phyloP scores from a whole-genome alignment of 139 green algal genomes.

The Micractinium conductrix region DNA sequence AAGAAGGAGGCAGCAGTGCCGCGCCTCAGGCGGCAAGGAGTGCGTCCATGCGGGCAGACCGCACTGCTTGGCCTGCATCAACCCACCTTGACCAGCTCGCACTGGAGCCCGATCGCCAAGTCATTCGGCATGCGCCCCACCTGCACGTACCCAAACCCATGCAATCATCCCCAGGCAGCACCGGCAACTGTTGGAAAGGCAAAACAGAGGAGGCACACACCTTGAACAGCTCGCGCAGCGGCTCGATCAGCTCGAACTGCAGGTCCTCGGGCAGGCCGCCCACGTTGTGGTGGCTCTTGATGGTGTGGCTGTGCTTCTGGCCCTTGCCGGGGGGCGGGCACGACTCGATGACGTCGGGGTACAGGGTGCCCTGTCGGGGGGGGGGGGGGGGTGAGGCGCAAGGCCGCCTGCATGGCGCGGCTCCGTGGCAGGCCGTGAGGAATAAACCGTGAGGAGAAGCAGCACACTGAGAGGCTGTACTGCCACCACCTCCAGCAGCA shows the following conservation, averaged over 20 bases:
- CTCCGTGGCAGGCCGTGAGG: no score
- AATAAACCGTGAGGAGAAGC: neutral
- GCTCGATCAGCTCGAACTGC: slow-evolving; percentile 97
- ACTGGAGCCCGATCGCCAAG: slow-evolving; percentile 96
- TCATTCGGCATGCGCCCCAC: slow-evolving; percentile 98
- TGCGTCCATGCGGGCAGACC: no score
- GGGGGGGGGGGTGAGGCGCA: no score
- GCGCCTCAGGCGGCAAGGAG: neutral
- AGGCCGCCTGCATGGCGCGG: no score
- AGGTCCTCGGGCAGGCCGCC: slow-evolving; percentile 97
- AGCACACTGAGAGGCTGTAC: neutral
- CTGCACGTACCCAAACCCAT: no score
- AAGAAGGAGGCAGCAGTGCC: neutral
- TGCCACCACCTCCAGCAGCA: neutral
- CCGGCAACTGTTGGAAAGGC: no score
- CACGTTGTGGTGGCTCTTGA: slow-evolving; percentile 99
- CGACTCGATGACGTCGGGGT: slow-evolving; percentile 99
- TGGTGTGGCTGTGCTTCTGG: slow-evolving; percentile 99
- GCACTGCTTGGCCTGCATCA: no score
- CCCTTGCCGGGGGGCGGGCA: slow-evolving; percentile 93
- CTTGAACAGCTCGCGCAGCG: slow-evolving; percentile 98
- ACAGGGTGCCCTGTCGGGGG: slow-evolving; percentile 87
- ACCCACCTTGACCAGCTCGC: slow-evolving; percentile 96
- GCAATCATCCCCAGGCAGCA: no score
- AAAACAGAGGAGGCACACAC: no score